These are phyloP conservation scores for Penicillium paxilli DNA, from an alignment of 495 filamentous ascomycete species.

Conservation along the genomic window DNA sequence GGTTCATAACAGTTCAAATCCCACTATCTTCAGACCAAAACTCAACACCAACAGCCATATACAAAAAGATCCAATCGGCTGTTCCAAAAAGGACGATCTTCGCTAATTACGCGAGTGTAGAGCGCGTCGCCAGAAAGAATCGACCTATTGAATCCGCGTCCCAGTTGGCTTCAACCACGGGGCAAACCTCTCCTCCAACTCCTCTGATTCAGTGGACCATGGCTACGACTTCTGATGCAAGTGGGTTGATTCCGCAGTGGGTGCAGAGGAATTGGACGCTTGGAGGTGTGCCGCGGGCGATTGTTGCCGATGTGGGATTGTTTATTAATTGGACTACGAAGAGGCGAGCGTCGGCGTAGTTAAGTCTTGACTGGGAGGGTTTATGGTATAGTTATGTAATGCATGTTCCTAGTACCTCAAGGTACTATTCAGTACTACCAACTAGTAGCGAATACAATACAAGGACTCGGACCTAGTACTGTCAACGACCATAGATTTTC, in stretches of 20 bases:
- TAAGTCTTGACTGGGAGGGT: neutral
- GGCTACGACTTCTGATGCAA: slow-evolving; percentile 69
- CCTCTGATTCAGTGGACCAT: slow-evolving; percentile 63
- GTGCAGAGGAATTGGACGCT: slow-evolving; percentile 58
- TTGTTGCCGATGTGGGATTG: slow-evolving; percentile 71
- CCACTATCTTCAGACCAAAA: slow-evolving; percentile 42
- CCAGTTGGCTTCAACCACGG: neutral
- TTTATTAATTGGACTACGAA: slow-evolving; percentile 61
- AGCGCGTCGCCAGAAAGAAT: slow-evolving; percentile 49
- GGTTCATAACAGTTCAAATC: slow-evolving; percentile 58
- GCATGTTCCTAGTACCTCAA: too few species aligned
- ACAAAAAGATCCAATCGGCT: slow-evolving; percentile 25
- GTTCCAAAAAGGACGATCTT: slow-evolving; percentile 47
- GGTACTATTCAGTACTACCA: too few species aligned
- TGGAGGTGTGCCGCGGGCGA: slow-evolving; percentile 59
- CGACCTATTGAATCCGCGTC: neutral
- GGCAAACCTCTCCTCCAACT: neutral
- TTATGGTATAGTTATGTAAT: too few species aligned
- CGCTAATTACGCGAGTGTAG: slow-evolving; percentile 60
- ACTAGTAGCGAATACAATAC: too few species aligned
- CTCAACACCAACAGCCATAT: slow-evolving; percentile 29
- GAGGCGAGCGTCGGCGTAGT: slow-evolving; percentile 9
- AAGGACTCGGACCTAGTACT: too few species aligned
- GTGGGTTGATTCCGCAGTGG: slow-evolving; percentile 64
- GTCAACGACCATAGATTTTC: too few species aligned